Conservation (phyloP, 169 alveolate genomes). For the Plasmodium gonderi region DNA sequence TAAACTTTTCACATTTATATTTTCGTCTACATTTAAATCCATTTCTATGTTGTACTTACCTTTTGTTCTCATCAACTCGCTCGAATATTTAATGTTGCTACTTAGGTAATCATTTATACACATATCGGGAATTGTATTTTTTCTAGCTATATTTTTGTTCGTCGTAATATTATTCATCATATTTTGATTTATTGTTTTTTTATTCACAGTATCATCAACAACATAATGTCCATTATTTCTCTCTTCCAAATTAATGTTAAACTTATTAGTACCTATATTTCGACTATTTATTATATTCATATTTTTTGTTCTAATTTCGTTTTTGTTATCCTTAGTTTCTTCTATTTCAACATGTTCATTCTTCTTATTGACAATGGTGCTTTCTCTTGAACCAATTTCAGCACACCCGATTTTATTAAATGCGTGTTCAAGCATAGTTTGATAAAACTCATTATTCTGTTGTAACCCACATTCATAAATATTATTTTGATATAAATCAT, state of each 20-base stretch:
- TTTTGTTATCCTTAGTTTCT: slow-evolving; percentile 6
- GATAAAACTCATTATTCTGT: slow-evolving; percentile 6
- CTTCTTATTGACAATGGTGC: background rate
- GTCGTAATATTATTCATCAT: background rate
- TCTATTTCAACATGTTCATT: background rate
- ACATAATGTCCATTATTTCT: background rate
- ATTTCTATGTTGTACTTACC: slow-evolving; percentile 20
- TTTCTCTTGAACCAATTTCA: background rate
- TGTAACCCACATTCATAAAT: slow-evolving; percentile 5
- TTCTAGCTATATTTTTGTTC: background rate
- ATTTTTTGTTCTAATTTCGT: background rate
- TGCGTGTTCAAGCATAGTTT: background rate
- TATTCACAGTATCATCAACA: background rate
- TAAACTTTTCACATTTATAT: slow-evolving; percentile 2
- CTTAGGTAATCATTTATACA: background rate
- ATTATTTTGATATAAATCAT: background rate
- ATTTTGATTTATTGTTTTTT: background rate
- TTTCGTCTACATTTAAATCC: background rate
- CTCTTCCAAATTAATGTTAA: background rate
- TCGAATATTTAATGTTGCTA: background rate
- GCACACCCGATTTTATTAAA: background rate
- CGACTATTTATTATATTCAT: background rate
- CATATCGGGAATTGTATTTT: background rate
- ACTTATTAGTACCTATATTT: background rate
- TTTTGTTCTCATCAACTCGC: background rate